Conservation (phyloP, 768 basidiomycete species). For the Lactarius psammicola region DNA sequence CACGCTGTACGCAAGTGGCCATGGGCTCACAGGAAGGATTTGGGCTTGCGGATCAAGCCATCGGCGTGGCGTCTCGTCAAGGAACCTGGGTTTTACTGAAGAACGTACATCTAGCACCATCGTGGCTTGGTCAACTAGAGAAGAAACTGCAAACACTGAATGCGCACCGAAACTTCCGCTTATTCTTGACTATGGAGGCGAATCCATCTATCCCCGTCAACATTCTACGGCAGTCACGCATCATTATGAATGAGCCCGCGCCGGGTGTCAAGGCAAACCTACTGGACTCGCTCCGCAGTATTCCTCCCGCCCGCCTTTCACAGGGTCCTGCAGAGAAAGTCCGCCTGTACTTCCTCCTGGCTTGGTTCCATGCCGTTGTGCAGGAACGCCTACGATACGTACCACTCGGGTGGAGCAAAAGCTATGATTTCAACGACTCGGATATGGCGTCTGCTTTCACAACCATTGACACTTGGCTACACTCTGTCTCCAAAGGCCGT, state of each 20-base stretch:
- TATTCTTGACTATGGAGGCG: slow-evolving; percentile 98
- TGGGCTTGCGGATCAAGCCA: slow-evolving; percentile 92
- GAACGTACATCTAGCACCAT: slow-evolving; percentile 94
- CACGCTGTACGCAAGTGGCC: slow-evolving; percentile 84
- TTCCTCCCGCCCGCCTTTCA: slow-evolving; percentile 65
- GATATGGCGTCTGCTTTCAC: slow-evolving; percentile 91
- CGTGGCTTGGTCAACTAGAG: slow-evolving; percentile 94
- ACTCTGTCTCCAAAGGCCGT: slow-evolving; percentile 74
- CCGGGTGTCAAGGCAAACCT: slow-evolving; percentile 97
- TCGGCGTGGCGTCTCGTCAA: slow-evolving; percentile 86
- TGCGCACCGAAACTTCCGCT: slow-evolving; percentile 87
- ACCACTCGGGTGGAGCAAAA: slow-evolving; percentile 95
- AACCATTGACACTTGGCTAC: slow-evolving; percentile 91
- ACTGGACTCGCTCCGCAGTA: slow-evolving; percentile 79
- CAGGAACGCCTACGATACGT: slow-evolving; percentile 96
- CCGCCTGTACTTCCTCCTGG: slow-evolving; percentile 90
- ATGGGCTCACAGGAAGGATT: slow-evolving; percentile 99
- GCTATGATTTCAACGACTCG: slow-evolving; percentile 98
- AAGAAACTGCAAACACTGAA: slow-evolving; percentile 93
- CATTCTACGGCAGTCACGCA: slow-evolving; percentile 91
- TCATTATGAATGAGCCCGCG: slow-evolving; percentile 98
- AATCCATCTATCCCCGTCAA: slow-evolving; percentile 94
- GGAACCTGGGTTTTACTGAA: slow-evolving; percentile 97
- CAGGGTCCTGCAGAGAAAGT: slow-evolving; percentile 92
- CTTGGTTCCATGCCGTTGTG: slow-evolving; percentile 98